These are phyloP conservation scores for Bifiguratus adelaidae DNA, from an alignment of 192 early-diverging fungal genomes.

Conservation along the genomic window DNA sequence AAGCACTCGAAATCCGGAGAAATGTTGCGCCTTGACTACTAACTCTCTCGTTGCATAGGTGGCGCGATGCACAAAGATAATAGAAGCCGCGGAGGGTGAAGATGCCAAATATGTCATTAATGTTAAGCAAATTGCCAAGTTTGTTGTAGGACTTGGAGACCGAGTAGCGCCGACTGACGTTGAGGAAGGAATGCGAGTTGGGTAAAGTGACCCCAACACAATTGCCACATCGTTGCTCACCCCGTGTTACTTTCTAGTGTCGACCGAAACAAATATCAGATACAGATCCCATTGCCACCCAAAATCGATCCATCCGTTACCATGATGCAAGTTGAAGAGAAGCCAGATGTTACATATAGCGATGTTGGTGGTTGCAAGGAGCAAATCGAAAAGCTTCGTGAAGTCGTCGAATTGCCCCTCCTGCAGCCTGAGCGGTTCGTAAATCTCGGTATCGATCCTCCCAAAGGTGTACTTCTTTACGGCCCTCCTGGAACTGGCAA, in stretches of 20 bases:
- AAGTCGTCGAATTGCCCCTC: slow-evolving; percentile 97
- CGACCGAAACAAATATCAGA: slow-evolving; percentile 98
- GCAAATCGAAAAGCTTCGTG: slow-evolving; percentile 98
- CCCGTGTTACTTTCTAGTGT: too few species aligned
- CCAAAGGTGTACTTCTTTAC: slow-evolving; percentile 97
- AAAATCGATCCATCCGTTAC: slow-evolving; percentile 97
- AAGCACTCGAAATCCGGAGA: background rate
- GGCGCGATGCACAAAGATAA: slow-evolving; percentile 98
- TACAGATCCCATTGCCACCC: slow-evolving; percentile 97
- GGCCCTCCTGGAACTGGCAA: slow-evolving; percentile 97
- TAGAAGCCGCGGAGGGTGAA: slow-evolving; percentile 81
- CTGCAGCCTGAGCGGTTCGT: slow-evolving; percentile 94
- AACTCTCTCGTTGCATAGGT: slow-evolving; percentile 41
- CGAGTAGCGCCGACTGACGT: slow-evolving; percentile 98
- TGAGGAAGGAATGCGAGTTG: slow-evolving; percentile 98
- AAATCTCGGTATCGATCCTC: slow-evolving; percentile 97
- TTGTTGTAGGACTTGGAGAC: slow-evolving; percentile 94
- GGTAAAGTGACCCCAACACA: slow-evolving; percentile 33
- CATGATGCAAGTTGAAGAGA: slow-evolving; percentile 99
- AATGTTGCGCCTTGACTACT: background rate
- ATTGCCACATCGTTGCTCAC: background rate
- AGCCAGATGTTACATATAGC: slow-evolving; percentile 98
- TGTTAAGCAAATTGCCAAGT: slow-evolving; percentile 98
- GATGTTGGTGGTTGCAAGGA: slow-evolving; percentile 99
- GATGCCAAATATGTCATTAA: slow-evolving; percentile 97